Conservation (phyloP, 2,329 filamentous ascomycete genomes). For the Xylaria sp. region DNA sequence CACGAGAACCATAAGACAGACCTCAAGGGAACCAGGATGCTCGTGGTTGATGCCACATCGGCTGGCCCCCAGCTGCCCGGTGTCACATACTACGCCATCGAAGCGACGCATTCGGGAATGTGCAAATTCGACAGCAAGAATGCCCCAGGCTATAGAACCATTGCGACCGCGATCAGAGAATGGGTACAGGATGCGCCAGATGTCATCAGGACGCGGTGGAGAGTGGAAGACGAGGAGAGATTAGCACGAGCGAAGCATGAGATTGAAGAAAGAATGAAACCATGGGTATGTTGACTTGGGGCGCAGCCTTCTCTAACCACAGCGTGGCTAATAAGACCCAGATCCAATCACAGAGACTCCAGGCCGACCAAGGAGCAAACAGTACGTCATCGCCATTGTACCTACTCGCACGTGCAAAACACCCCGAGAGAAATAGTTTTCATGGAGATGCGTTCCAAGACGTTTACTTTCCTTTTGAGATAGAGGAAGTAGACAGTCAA, state of each 20-base stretch:
- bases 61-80: constrained; percentile 75
- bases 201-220: constrained; percentile 67
- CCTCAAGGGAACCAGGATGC: constrained; percentile 67
- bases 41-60: constrained; percentile 76
- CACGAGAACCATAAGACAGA: constrained; percentile 79
- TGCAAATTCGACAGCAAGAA: constrained; percentile 61
- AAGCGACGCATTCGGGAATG: constrained; percentile 54
- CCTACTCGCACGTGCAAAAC: constrained; percentile 38
- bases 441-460: constrained; percentile 42
- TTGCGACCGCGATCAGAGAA: constrained; percentile 60
- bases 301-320: not conserved
- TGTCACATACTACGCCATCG: constrained; percentile 75
- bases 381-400: constrained; percentile 45
- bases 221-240: constrained; percentile 66
- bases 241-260: constrained; percentile 56
- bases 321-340: constrained; percentile 36
- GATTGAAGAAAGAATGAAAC: constrained; percentile 57
- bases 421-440: constrained; percentile 39
- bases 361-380: constrained; percentile 44
- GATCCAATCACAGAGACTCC: constrained; percentile 46
- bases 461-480: constrained; percentile 47
- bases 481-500: constrained; percentile 47
- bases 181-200: constrained; percentile 65
- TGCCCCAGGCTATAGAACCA: constrained; percentile 70
- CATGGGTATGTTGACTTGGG: constrained; percentile 49